These are phyloP conservation scores for Clohesyomyces aquaticus DNA, from an alignment of 495 filamentous ascomycete genomes.

Conservation along the genomic window DNA sequence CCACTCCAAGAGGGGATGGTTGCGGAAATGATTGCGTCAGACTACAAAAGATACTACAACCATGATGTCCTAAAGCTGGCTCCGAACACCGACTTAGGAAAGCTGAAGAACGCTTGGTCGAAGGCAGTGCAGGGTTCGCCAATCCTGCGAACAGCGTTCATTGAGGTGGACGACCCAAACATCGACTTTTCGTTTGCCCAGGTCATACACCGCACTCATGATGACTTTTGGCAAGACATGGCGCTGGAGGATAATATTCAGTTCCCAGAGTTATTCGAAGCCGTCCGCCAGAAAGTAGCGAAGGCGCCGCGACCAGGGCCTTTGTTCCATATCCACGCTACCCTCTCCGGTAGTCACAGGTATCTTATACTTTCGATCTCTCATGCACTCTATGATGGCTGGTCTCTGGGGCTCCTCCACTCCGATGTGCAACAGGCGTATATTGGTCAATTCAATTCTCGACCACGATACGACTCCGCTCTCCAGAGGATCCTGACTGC, in stretches of 20 bases:
- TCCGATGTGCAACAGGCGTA: constrained; percentile 67
- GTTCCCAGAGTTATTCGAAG: constrained; percentile 34
- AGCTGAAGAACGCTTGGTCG: constrained; percentile 63
- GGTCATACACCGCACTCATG: constrained; percentile 53
- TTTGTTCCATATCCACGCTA: constrained; percentile 43
- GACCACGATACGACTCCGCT: constrained; percentile 54
- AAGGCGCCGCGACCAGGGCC: constrained; percentile 2
- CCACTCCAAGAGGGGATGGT: constrained; percentile 85
- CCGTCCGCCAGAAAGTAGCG: constrained; percentile 32
- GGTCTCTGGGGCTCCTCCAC: constrained; percentile 69
- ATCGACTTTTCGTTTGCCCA: constrained; percentile 65
- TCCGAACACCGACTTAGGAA: constrained; percentile 52
- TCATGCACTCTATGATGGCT: constrained; percentile 81
- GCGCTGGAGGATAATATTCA: constrained; percentile 11
- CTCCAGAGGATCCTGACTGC: constrained; percentile 52
- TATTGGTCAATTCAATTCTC: constrained; percentile 44
- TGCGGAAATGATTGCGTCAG: constrained; percentile 69
- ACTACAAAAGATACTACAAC: constrained; percentile 75
- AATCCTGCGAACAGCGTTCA: constrained; percentile 76
- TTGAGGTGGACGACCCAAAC: constrained; percentile 60
- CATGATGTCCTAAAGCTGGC: constrained; percentile 67
- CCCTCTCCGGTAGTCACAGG: constrained; percentile 29
- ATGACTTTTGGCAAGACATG: constrained; percentile 31
- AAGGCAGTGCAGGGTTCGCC: constrained; percentile 61
- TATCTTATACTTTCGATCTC: constrained; percentile 72